Percentiles rank a stretch among this genome's conserved stretches.
phyloP scores from a whole-genome alignment of 2,329 filamentous ascomycete species.

The Boeremia exigua region DNA sequence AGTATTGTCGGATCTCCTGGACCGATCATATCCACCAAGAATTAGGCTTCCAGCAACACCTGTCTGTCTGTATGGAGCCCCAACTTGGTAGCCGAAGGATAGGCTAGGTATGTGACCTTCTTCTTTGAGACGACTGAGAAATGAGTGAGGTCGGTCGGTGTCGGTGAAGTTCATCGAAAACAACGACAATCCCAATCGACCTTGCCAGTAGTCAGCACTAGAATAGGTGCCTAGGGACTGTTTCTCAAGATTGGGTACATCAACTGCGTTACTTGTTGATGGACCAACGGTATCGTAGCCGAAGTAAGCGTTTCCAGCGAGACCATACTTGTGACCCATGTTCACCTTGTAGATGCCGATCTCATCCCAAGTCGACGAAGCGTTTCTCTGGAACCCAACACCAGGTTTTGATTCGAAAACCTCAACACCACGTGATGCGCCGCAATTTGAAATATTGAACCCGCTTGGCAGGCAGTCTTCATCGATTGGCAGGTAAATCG shows the following conservation, averaged over 20 bases:
- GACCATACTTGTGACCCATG: background rate
- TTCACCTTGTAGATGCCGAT: background rate
- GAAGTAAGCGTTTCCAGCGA: background rate
- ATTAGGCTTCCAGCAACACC: background rate
- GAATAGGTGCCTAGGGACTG: background rate
- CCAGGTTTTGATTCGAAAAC: background rate
- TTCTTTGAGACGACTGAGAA: background rate
- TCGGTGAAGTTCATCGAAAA: background rate
- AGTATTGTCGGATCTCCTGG: background rate
- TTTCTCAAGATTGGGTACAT: background rate
- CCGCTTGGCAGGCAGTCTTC: background rate
- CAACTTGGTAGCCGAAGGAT: background rate
- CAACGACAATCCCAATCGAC: background rate
- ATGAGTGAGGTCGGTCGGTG: background rate
- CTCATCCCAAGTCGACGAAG: background rate
- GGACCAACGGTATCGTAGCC: background rate
- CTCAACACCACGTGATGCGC: constrained; percentile 42
- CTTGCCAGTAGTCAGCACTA: background rate
- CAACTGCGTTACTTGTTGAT: background rate
- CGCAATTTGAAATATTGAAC: background rate
- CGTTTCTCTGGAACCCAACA: background rate
- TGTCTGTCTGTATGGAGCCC: background rate
- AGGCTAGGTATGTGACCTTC: background rate
- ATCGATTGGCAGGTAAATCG: background rate
- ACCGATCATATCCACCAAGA: background rate